Percentiles rank a stretch among this genome's conserved stretches.
phyloP scores from a whole-genome alignment of 2,329 filamentous ascomycete species.

The Teratosphaeria zuluensis region DNA sequence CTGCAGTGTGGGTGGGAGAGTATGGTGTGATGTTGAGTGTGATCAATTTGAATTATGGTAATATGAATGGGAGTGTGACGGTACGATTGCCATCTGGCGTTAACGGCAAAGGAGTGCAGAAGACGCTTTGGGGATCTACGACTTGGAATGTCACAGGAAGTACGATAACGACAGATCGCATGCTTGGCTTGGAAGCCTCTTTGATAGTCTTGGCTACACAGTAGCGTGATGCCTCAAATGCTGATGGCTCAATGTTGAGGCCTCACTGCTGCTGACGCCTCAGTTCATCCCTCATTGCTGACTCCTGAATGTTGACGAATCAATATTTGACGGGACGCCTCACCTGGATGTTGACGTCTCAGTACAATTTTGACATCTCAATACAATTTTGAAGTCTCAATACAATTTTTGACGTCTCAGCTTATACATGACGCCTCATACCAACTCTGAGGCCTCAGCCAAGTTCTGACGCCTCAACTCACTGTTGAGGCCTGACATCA shows the following conservation, averaged over 20 bases:
- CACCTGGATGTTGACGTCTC: background rate
- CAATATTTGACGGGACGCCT: background rate
- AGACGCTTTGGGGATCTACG: background rate
- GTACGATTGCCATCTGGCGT: background rate
- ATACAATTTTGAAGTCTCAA: background rate
- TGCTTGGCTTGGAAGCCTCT: background rate
- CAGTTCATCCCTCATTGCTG: background rate
- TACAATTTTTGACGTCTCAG: background rate
- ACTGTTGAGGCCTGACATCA: background rate
- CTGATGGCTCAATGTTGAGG: background rate
- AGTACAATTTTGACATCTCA: background rate
- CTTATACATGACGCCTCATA: background rate
- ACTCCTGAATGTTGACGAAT: background rate
- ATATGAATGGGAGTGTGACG: background rate
- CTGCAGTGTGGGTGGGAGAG: background rate
- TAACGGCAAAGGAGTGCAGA: background rate
- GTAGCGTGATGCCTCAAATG: background rate
- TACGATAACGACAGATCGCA: background rate
- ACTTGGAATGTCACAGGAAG: background rate
- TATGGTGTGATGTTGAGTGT: slow-evolving; percentile 2
- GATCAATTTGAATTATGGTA: background rate
- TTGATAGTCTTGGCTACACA: background rate
- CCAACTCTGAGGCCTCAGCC: background rate
- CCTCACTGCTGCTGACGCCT: background rate
- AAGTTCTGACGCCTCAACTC: background rate